Evolutionary conservation across 1,284 basidiomycete species (phyloP).

Genomic region (Acaromyces ingoldii): DNA sequence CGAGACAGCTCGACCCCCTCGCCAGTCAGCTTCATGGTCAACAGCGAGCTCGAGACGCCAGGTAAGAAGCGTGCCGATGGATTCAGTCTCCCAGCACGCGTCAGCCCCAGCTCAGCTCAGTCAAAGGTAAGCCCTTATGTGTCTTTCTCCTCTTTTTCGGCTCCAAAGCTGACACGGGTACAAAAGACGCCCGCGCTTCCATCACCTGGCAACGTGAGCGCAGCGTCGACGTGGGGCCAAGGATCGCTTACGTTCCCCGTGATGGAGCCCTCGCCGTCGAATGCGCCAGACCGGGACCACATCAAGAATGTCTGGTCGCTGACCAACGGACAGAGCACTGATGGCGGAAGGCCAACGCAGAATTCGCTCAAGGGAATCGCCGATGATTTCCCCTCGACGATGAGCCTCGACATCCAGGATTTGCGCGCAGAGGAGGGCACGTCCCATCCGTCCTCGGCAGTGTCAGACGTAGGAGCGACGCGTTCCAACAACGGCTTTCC

Average conservation of each 20-base stretch:
- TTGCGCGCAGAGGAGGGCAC: not conserved
- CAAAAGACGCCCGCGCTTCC: not conserved
- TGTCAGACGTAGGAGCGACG: not conserved
- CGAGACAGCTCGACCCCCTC: slow-evolving; percentile 16
- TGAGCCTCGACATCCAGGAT: not conserved
- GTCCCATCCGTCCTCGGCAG: not conserved
- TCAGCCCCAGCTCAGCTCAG: not conserved
- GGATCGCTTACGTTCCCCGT: slow-evolving; percentile 33
- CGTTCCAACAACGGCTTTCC: not conserved
- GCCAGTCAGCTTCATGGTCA: slow-evolving; percentile 44
- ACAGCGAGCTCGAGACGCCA: slow-evolving; percentile 32
- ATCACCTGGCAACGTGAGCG: not conserved
- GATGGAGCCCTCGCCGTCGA: slow-evolving; percentile 6
- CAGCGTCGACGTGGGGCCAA: slow-evolving; percentile 29
- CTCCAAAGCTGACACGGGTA: slow-evolving; percentile 9
- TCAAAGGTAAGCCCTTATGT: not conserved
- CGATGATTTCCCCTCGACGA: slow-evolving; percentile 35
- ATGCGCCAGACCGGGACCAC: slow-evolving; percentile 23
- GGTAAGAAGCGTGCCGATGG: not conserved
- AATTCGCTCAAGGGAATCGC: slow-evolving; percentile 38
- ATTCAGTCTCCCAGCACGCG: not conserved
- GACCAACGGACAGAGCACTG: not conserved
- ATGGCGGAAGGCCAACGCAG: slow-evolving; percentile 27
- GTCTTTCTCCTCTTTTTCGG: slow-evolving; percentile 16
- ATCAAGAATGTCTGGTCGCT: slow-evolving; percentile 38